Conservation (phyloP, 1,139 yeast species). For the Diutina ranongensis region DNA sequence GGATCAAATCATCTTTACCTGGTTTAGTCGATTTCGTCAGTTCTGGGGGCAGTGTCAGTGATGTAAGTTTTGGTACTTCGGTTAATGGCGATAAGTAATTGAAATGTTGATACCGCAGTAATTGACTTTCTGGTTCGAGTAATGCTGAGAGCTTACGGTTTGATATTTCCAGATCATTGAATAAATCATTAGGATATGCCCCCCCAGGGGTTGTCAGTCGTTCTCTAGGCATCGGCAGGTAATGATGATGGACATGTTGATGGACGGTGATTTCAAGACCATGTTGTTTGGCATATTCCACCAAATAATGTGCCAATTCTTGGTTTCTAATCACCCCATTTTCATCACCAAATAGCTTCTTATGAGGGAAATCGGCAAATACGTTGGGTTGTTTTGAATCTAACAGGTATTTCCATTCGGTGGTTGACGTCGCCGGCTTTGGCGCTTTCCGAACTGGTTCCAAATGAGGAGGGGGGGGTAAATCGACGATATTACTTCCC, state of each 20-base stretch:
- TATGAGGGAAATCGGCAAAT: slow-evolving; percentile 12
- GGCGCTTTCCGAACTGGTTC: not conserved
- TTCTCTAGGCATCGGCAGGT: slow-evolving; percentile 22
- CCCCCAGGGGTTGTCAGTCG: slow-evolving; percentile 8
- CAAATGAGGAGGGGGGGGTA: no score
- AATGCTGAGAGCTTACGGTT: slow-evolving; percentile 3
- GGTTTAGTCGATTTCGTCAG: slow-evolving; percentile 10
- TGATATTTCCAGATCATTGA: not conserved
- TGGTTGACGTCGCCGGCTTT: slow-evolving; percentile 7
- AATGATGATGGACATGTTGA: slow-evolving; percentile 75
- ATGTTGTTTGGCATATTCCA: slow-evolving; percentile 50
- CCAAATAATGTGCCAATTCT: slow-evolving; percentile 42
- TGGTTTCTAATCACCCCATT: slow-evolving; percentile 41
- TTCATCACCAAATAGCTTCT: slow-evolving; percentile 19
- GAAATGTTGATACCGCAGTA: slow-evolving; percentile 56
- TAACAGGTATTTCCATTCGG: slow-evolving; percentile 26
- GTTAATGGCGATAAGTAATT: slow-evolving; percentile 62
- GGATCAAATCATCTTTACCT: not conserved
- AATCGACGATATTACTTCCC: no score
- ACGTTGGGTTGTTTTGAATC: slow-evolving; percentile 10
- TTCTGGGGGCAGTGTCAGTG: slow-evolving; percentile 36
- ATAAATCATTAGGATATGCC: slow-evolving; percentile 4
- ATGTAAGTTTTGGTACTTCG: slow-evolving; percentile 57
- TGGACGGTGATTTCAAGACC: slow-evolving; percentile 61
- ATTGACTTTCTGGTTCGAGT: slow-evolving; percentile 45